phyloP scores from a whole-genome alignment of 495 filamentous ascomycete species.

The Tuber aestivum region DNA sequence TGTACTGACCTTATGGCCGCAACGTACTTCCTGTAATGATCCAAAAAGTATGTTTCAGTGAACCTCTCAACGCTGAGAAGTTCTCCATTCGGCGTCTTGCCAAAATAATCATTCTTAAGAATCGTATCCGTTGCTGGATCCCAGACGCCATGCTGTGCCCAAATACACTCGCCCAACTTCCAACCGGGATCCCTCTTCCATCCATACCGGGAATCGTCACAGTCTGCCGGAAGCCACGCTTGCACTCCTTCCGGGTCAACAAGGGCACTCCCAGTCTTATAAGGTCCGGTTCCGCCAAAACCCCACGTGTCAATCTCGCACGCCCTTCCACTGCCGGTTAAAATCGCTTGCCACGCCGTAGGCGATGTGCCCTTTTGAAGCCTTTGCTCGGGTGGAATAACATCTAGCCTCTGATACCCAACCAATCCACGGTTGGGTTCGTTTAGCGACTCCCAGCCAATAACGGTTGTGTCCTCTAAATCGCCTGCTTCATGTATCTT shows the following conservation, averaged over 20 bases:
- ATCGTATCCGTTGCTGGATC: constrained; percentile 72
- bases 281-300: constrained; percentile 85
- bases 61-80: constrained; percentile 73
- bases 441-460: constrained; percentile 94
- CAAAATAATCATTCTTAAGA: constrained; percentile 81
- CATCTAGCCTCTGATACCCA: constrained; percentile 74
- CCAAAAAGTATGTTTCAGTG: constrained; percentile 83
- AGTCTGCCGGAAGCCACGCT: constrained; percentile 73
- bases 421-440: constrained; percentile 88
- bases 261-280: constrained; percentile 73
- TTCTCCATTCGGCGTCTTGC: constrained; percentile 66
- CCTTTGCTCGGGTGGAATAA: constrained; percentile 80
- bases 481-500: constrained; percentile 87
- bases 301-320: constrained; percentile 88
- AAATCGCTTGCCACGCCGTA: constrained; percentile 88
- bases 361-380: constrained; percentile 89
- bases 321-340: constrained; percentile 80
- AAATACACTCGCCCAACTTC: constrained; percentile 88
- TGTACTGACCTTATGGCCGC: constrained; percentile 69
- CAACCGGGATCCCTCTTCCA: constrained; percentile 83
- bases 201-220: constrained; percentile 81
- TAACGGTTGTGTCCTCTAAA: constrained; percentile 77
- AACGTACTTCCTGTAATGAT: constrained; percentile 69
- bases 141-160: constrained; percentile 97
- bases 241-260: constrained; percentile 81